Evolutionary conservation across 163 green algal species (phyloP).

Genomic region (Scenedesmus sp.): DNA sequence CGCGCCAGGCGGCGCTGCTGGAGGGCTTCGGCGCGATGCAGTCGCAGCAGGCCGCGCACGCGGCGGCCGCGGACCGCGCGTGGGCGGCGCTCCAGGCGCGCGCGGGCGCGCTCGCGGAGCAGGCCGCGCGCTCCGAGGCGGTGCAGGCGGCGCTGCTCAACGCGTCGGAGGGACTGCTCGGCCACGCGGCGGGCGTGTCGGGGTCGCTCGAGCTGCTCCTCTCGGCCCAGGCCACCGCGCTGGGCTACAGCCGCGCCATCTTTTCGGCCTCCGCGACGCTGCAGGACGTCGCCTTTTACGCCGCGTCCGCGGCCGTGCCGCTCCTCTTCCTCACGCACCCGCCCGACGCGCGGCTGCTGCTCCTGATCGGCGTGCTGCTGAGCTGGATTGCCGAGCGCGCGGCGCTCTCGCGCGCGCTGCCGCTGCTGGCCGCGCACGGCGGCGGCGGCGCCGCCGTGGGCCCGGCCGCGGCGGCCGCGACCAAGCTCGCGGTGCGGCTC

Average conservation of each 20-base stretch:
- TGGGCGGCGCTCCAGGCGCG: slow-evolving; percentile 7
- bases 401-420: slow-evolving; percentile 3
- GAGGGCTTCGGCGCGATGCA: not conserved
- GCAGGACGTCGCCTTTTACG: slow-evolving; percentile 19
- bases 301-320: not conserved
- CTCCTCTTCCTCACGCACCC: slow-evolving; percentile 32
- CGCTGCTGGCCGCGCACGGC: not conserved
- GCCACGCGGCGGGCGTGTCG: slow-evolving; percentile 13
- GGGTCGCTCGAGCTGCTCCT: slow-evolving; percentile 22
- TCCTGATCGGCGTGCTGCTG: slow-evolving; percentile 4
- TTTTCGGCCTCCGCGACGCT: not conserved
- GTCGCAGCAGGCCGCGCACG: slow-evolving; percentile 21
- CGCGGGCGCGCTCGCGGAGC: slow-evolving; percentile 25
- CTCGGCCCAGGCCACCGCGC: too few species aligned
- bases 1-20: slow-evolving; percentile 12
- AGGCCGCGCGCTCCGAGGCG: slow-evolving; percentile 6
- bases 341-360: slow-evolving; percentile 10
- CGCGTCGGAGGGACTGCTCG: slow-evolving; percentile 31
- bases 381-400: slow-evolving; percentile 8
- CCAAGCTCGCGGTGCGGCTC: slow-evolving; percentile 29
- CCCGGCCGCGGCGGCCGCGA: not conserved
- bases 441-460: not conserved
- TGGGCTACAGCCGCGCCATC: slow-evolving; percentile 14
- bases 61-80: not conserved
- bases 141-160: slow-evolving; percentile 31